Evolutionary conservation across 2,329 filamentous ascomycete species (phyloP).

Genomic region (Chrysoporthe austroafricana): DNA sequence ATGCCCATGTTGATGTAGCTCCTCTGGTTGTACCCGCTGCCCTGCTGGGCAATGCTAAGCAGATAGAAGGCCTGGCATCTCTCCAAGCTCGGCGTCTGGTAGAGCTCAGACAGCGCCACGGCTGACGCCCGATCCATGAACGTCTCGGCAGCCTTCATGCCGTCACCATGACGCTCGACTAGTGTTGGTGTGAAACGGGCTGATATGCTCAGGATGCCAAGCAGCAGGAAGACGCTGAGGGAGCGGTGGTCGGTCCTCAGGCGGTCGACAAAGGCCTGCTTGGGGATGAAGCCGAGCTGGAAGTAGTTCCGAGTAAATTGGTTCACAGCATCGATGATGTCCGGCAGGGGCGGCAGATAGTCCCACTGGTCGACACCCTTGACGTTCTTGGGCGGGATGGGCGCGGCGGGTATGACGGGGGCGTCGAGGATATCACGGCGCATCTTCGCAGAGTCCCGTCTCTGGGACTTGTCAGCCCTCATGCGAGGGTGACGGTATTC

Average conservation of each 20-base stretch:
- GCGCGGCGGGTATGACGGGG: slow-evolving; percentile 29
- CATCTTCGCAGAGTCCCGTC: slow-evolving; percentile 43
- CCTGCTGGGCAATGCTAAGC: slow-evolving; percentile 62
- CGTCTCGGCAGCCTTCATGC: slow-evolving; percentile 54
- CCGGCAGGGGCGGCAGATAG: slow-evolving; percentile 51
- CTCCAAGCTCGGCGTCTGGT: slow-evolving; percentile 56
- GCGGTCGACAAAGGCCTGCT: slow-evolving; percentile 52
- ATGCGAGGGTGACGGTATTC: slow-evolving; percentile 59
- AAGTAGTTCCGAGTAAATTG: slow-evolving; percentile 61
- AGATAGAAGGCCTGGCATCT: slow-evolving; percentile 63
- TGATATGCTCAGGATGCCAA: slow-evolving; percentile 60
- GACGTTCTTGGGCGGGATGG: slow-evolving; percentile 31
- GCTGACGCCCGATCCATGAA: slow-evolving; percentile 56
- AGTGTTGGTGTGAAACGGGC: slow-evolving; percentile 57
- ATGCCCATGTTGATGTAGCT: slow-evolving; percentile 63
- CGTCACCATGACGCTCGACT: slow-evolving; percentile 52
- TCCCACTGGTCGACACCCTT: slow-evolving; percentile 50
- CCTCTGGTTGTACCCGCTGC: slow-evolving; percentile 55
- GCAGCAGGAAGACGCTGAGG: slow-evolving; percentile 58
- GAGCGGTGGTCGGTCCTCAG: slow-evolving; percentile 51
- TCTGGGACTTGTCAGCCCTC: slow-evolving; percentile 50
- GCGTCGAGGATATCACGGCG: slow-evolving; percentile 41
- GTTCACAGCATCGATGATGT: slow-evolving; percentile 56
- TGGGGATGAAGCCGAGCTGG: slow-evolving; percentile 63
- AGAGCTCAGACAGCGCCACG: slow-evolving; percentile 54